Conservation (phyloP, 768 basidiomycete species). For the Clavaria fumosa region DNA sequence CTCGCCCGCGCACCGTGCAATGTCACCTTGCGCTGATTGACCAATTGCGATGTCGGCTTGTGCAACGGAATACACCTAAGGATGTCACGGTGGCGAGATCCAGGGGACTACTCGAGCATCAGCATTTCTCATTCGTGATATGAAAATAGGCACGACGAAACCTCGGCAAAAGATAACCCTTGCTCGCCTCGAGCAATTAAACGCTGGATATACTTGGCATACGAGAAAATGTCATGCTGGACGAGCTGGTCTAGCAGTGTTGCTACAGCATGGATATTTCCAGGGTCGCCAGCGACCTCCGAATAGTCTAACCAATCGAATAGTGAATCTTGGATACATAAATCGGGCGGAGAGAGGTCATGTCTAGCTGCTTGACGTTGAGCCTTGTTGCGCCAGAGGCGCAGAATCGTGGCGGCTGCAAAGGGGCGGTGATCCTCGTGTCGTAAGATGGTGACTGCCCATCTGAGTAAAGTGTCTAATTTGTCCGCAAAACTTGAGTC, state of each 20-base stretch:
- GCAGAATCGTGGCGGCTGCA: constrained; percentile 55
- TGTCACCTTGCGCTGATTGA: constrained; percentile 52
- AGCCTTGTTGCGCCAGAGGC: constrained; percentile 43
- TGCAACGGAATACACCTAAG: constrained; percentile 60
- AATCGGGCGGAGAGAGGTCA: constrained; percentile 41
- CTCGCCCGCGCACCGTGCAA: constrained; percentile 55
- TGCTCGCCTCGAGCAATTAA: constrained; percentile 67
- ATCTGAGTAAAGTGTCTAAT: constrained; percentile 59
- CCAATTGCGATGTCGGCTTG: constrained; percentile 38
- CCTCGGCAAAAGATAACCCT: constrained; percentile 30
- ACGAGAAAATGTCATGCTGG: constrained; percentile 56
- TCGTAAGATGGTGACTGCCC: constrained; percentile 69
- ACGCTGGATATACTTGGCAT: constrained; percentile 59
- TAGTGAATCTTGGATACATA: constrained; percentile 56
- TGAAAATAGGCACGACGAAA: constrained; percentile 5
- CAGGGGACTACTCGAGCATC: too few species aligned
- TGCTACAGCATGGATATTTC: constrained; percentile 44
- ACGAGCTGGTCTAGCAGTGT: constrained; percentile 60
- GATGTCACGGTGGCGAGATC: constrained; percentile 55
- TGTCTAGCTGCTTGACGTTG: constrained; percentile 49
- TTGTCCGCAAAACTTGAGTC: constrained; percentile 42
- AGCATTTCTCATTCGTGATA: too few species aligned
- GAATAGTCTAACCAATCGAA: constrained; percentile 72
- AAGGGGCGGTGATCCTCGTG: constrained; percentile 72
- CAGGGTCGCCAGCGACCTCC: constrained; percentile 38